Evolutionary conservation across 179 eudicot species (phyloP), one percentile per base, ranked within the genome.

Genomic region (Beta corolliflora): DNA sequence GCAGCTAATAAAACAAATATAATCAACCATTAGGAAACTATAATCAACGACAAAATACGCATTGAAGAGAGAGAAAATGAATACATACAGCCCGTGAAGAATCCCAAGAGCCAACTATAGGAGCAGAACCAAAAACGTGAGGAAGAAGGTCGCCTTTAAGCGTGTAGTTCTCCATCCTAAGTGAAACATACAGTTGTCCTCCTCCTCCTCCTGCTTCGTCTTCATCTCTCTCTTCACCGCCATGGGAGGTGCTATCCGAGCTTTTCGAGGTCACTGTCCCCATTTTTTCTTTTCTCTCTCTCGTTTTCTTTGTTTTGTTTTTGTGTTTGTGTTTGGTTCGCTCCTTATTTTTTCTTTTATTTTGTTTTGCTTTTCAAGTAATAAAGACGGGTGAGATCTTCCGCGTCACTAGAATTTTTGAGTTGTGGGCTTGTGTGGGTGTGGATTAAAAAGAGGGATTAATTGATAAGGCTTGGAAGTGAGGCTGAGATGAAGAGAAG

Each of bases 91-190:
- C 95, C 89, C 86, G 89, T 53, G 97, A 90, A 53, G 92, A 71
- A 78, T 95, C 95, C 98, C 99, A 94, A 29, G 97, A 92, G 59
- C 98, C 99, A 76, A 94, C 93, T 69, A 94, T 86, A 58, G 98
- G 92, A 59, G 91, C 95, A 77, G 99, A 95, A 71, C 99, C 99
- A 76, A 92, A 94, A 71, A 95, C 92, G 58, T 95, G 98, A 25
- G 99, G 99, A 48, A 88, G 66, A 78, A 94, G 88, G 25, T 89
- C 92, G 54, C 81, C 90, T 79, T 85, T 87, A 65, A 87, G 91
- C 31, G 77, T 87, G 74, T 85, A 88, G 84, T 90, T 89, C 88
- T 92, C 95, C 98, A 95, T 94, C 73, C 90, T 92, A 48, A 95
- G 88, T 14, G 98, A 94, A 18, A 94, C 90, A 74, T 88, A 95